These are phyloP conservation scores for Clavispora vitiphila DNA, from an alignment of 805 yeast genomes.

Conservation along the genomic window DNA sequence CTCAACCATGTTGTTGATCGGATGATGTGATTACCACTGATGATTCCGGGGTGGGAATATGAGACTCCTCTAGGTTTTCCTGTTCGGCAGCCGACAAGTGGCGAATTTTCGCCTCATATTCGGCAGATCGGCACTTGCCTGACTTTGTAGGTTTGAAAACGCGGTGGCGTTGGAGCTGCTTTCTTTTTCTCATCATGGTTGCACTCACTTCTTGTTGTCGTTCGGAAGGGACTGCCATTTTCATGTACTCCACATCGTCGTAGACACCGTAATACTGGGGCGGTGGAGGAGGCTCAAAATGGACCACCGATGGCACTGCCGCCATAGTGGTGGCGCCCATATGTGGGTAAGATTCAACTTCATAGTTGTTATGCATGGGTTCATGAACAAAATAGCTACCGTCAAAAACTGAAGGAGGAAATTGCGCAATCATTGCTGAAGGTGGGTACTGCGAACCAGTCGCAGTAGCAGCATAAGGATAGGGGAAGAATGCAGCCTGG, in stretches of 20 bases:
- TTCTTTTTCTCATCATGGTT: conserved; percentile 29
- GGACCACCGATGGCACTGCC: conserved; percentile 5
- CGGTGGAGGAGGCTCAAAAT: conserved; percentile 1
- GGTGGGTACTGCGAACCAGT: conserved; percentile 5
- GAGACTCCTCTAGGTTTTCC: neutral
- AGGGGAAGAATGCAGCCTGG: neutral
- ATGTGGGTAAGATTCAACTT: neutral
- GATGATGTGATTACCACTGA: neutral
- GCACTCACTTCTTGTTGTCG: conserved; percentile 31
- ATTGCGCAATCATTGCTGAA: conserved; percentile 6
- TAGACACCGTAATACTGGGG: conserved; percentile 6
- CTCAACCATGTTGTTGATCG: conserved; percentile 1
- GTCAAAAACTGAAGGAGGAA: conserved; percentile 6
- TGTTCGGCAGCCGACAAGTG: neutral
- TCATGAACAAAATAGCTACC: neutral
- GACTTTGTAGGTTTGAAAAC: conserved; percentile 8
- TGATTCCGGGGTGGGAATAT: conserved; percentile 7
- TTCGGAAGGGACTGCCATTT: conserved; percentile 15
- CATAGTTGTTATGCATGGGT: neutral
- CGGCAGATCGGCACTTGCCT: neutral
- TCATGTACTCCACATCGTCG: conserved; percentile 7
- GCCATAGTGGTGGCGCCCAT: conserved; percentile 2
- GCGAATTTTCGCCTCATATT: conserved; percentile 7
- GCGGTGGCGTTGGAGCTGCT: conserved; percentile 18
- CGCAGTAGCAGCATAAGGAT: conserved; percentile 2